Percentiles rank a stretch among this genome's conserved stretches.
These are phyloP conservation scores for Naganishia onofrii DNA, from an alignment of 768 basidiomycete genomes.

Conservation along the genomic window DNA sequence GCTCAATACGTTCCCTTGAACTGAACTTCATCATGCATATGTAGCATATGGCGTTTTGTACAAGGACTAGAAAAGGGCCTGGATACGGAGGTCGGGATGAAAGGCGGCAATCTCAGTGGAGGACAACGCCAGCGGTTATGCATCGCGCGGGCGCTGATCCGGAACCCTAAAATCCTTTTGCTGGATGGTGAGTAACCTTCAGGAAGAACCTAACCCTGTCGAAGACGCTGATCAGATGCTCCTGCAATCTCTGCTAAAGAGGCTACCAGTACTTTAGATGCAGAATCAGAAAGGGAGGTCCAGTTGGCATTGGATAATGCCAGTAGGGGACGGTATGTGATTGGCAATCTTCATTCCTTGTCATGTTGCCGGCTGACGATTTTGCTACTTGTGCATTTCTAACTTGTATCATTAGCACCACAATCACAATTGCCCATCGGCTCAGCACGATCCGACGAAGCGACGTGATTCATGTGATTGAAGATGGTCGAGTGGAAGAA, in stretches of 20 bases:
- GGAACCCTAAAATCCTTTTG: constrained; percentile 45
- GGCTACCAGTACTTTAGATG: constrained; percentile 47
- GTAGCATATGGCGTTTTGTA: constrained; percentile 40
- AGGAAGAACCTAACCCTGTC: neutral
- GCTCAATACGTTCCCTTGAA: too few species aligned
- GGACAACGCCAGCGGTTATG: constrained; percentile 49
- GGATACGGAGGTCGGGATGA: constrained; percentile 47
- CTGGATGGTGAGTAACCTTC: constrained; percentile 35
- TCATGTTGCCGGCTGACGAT: neutral
- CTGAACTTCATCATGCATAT: too few species aligned
- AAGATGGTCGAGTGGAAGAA: constrained; percentile 45
- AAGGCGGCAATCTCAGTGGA: constrained; percentile 44
- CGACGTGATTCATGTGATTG: constrained; percentile 48
- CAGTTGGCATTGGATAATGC: constrained; percentile 30
- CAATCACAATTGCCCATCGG: constrained; percentile 46
- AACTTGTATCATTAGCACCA: too few species aligned
- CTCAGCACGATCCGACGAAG: constrained; percentile 44
- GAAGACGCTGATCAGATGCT: neutral
- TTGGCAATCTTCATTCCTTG: neutral
- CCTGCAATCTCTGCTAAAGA: constrained; percentile 24
- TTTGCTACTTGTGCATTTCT: neutral
- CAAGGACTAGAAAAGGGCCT: constrained; percentile 40
- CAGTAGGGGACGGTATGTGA: constrained; percentile 34
- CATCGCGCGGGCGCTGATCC: constrained; percentile 46
- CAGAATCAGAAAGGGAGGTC: neutral